A percentile compares a stretch with the other conserved stretches of the same genome.
phyloP scores from a whole-genome alignment of 164 flowering plant species.

The Saururus chinensis region DNA sequence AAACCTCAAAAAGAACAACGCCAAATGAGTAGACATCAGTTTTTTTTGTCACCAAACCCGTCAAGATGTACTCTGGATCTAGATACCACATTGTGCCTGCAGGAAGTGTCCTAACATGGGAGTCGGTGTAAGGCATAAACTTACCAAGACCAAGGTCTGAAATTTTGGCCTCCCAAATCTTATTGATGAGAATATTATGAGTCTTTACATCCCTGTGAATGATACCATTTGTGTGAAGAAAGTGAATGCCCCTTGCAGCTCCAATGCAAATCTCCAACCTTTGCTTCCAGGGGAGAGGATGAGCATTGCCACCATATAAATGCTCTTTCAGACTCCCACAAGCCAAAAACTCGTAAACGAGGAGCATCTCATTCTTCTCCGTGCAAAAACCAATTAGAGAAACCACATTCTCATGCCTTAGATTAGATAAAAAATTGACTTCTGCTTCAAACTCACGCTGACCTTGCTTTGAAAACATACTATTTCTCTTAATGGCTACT shows the following conservation, averaged over 20 bases:
- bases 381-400: background rate
- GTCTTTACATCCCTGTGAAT: slow-evolving; percentile 16
- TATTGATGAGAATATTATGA: slow-evolving; percentile 2
- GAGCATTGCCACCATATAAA: slow-evolving; percentile 13
- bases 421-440: slow-evolving; percentile 44
- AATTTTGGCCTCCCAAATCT: slow-evolving; percentile 1
- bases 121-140: background rate
- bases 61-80: slow-evolving; percentile 6
- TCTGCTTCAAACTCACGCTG: background rate
- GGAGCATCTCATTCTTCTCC: background rate
- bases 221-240: slow-evolving; percentile 18
- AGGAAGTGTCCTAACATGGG: slow-evolving; percentile 4
- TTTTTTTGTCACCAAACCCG: slow-evolving; percentile 1
- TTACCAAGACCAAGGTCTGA: slow-evolving; percentile 7
- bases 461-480: slow-evolving; percentile 61
- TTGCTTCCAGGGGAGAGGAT: slow-evolving; percentile 16
- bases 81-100: slow-evolving; percentile 5
- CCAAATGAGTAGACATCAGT: slow-evolving; percentile 7
- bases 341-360: slow-evolving; percentile 46
- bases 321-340: slow-evolving; percentile 17
- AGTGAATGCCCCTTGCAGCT: slow-evolving; percentile 23
- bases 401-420: background rate
- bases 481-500: slow-evolving; percentile 78
- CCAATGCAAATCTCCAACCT: slow-evolving; percentile 24
- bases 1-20: slow-evolving; percentile 20